phyloP scores from a whole-genome alignment of 495 filamentous ascomycete species.

The Lineolata rhizophorae region DNA sequence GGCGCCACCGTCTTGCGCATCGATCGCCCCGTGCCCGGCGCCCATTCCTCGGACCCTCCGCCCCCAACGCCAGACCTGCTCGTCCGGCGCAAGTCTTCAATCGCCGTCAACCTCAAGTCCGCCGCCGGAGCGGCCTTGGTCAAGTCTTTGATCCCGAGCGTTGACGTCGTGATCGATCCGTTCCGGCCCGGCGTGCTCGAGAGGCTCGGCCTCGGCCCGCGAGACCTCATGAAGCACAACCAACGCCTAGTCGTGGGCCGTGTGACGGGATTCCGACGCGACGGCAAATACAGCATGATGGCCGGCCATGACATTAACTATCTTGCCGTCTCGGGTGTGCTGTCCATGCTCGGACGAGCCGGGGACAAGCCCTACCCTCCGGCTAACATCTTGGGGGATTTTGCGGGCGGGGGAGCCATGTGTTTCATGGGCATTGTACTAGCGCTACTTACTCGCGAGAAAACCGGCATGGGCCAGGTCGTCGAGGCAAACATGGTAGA shows the following conservation, averaged over 20 bases:
- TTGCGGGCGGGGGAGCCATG: constrained; percentile 71
- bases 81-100: constrained; percentile 55
- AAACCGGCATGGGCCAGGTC: constrained; percentile 53
- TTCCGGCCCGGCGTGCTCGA: constrained; percentile 83
- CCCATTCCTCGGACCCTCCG: constrained; percentile 14
- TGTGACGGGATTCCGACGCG: constrained; percentile 73
- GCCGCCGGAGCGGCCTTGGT: constrained; percentile 36
- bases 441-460: constrained; percentile 31
- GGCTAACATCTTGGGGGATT: constrained; percentile 69
- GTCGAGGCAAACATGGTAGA: constrained; percentile 97
- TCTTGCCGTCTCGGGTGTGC: constrained; percentile 63
- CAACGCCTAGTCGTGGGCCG: constrained; percentile 63
- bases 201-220: constrained; percentile 51
- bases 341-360: constrained; percentile 50
- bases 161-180: constrained; percentile 78
- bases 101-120: constrained; percentile 57
- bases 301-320: constrained; percentile 98
- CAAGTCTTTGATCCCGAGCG: constrained; percentile 32
- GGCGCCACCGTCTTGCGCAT: constrained; percentile 76
- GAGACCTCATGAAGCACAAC: constrained; percentile 37
- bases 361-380: constrained; percentile 55
- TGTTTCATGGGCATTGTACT: constrained; percentile 45
- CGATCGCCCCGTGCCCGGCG: constrained; percentile 34
- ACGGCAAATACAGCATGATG: constrained; percentile 68
- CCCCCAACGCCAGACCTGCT: constrained; percentile 41